A percentile compares a stretch with the other conserved stretches of the same genome.
These are phyloP conservation scores for Solanum lycopersicoides DNA, from an alignment of 257 asterid genomes.

Conservation along the genomic window DNA sequence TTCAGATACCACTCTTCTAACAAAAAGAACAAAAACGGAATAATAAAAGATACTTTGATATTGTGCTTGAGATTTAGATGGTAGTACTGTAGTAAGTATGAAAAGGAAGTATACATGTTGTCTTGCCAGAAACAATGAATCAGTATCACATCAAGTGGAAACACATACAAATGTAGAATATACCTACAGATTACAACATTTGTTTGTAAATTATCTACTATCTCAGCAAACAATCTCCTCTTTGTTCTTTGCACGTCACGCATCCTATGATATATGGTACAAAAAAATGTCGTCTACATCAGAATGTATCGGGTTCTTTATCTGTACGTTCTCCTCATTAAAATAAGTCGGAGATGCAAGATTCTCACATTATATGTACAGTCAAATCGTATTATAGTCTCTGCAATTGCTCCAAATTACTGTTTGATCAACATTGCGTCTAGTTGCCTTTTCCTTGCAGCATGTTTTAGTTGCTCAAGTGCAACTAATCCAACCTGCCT, in stretches of 20 bases:
- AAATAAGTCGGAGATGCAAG: not conserved
- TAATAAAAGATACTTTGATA: not conserved
- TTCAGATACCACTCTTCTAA: not conserved
- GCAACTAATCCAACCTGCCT: slow-evolving; percentile 97
- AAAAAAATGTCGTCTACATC: not conserved
- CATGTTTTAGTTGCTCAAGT: slow-evolving; percentile 81
- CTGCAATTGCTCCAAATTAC: slow-evolving; percentile 13
- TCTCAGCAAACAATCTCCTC: not conserved
- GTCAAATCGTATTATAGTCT: not conserved
- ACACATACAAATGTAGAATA: not conserved
- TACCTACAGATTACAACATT: not conserved
- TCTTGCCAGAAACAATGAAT: not conserved
- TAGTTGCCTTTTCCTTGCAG: slow-evolving; percentile 62
- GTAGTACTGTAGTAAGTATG: not conserved
- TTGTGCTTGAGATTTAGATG: not conserved
- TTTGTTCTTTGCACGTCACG: not conserved
- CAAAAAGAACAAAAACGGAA: not conserved
- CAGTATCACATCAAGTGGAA: not conserved
- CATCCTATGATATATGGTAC: not conserved
- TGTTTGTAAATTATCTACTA: not conserved
- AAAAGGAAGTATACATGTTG: not conserved
- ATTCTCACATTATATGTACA: slow-evolving; percentile 18
- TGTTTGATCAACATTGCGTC: slow-evolving; percentile 67
- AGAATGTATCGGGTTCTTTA: not conserved
- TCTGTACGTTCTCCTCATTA: not conserved